Percentiles rank a stretch among this genome's conserved stretches.
Evolutionary conservation across 225 moss, liverwort and hornwort genomes (phyloP).

Genomic region (Takakia lepidozioides): DNA sequence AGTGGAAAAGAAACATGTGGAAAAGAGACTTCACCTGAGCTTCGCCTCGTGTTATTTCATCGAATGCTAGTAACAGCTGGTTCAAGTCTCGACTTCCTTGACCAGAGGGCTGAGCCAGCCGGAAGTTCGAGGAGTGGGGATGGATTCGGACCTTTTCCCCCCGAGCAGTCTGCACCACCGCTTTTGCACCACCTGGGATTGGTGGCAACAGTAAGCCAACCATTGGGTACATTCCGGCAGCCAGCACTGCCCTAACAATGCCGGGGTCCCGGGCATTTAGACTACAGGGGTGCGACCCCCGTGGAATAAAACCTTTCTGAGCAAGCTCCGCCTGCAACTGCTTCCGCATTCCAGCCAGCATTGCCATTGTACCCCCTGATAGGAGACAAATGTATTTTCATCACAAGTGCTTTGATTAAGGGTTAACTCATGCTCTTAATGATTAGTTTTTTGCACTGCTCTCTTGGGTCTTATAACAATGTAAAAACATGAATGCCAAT

Average conservation of each 20-base stretch:
- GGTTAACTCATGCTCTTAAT: too few species aligned
- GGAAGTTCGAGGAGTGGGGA: slow-evolving; percentile 84
- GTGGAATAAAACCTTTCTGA: slow-evolving; percentile 82
- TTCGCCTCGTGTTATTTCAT: slow-evolving; percentile 96
- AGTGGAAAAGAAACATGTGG: not conserved
- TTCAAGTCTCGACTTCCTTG: slow-evolving; percentile 27
- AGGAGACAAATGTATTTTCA: too few species aligned
- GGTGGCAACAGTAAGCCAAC: slow-evolving; percentile 83
- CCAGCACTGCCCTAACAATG: slow-evolving; percentile 82
- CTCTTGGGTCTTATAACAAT: too few species aligned
- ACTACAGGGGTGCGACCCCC: slow-evolving; percentile 76
- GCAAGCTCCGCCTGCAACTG: slow-evolving; percentile 88
- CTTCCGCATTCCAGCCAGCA: slow-evolving; percentile 90
- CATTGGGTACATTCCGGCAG: slow-evolving; percentile 97
- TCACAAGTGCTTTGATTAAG: too few species aligned
- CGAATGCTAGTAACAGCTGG: slow-evolving; percentile 69
- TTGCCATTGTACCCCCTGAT: slow-evolving; percentile 78
- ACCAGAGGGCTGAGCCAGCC: slow-evolving; percentile 34
- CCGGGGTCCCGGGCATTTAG: slow-evolving; percentile 86
- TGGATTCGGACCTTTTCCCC: slow-evolving; percentile 96
- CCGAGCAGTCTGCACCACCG: slow-evolving; percentile 76
- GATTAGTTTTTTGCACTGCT: too few species aligned
- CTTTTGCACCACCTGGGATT: slow-evolving; percentile 40
- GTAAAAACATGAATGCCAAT: too few species aligned
- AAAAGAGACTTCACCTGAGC: slow-evolving; percentile 31